Base-by-base conservation (phyloP, 257 asterid species). In the Solanum infundibuliforme region DNA sequence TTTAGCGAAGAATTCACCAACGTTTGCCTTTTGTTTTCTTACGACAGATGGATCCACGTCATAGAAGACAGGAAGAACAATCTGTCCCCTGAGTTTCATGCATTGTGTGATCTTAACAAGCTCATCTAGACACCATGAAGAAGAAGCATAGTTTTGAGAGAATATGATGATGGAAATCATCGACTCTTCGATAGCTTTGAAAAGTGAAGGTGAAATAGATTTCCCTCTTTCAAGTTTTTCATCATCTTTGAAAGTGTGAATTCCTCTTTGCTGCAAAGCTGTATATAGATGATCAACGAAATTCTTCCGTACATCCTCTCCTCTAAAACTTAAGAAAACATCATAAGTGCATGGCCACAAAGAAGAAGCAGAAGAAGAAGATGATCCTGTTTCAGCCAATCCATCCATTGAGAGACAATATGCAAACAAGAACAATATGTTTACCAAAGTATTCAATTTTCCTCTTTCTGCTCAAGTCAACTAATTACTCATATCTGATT, bases 31-130 rank as follows among this genome's bases (percentile, higher is more conserved):
- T 21, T 55, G 62, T 52, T 87, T 87, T 43, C 75, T 52, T 27
- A 75, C 31, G 6, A 23, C 76, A 11, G 62, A 86, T 74, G 88
- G 85, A 76, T 86, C 85, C 88, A 74, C 85, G 62, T 74, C 71
- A 58, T 55, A 75, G 34, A 52, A 74, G 41, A 86, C 62, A 21
- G 85, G 85, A 20, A 86, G 31, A 86, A 69, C 83, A 23, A 76
- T 76, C 34, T 38, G 55, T 38, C 58, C 58, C 34, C 23, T 76
- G 58, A 75, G 32, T 75, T 38, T 75, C 83, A 75, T 75, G 21
- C 83, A 76, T 76, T 76, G 58, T 1, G 4, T 76, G 83, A 76
- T 38, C 34, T 76, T 76, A 38, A 76, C 83, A 3, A 76, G 58
- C 23, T 76, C 58, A 21, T 75, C 83, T 5, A 36, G 83, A 38